These are phyloP conservation scores for Orbilia javanica DNA, from an alignment of 2,329 filamentous ascomycete genomes.

Conservation along the genomic window DNA sequence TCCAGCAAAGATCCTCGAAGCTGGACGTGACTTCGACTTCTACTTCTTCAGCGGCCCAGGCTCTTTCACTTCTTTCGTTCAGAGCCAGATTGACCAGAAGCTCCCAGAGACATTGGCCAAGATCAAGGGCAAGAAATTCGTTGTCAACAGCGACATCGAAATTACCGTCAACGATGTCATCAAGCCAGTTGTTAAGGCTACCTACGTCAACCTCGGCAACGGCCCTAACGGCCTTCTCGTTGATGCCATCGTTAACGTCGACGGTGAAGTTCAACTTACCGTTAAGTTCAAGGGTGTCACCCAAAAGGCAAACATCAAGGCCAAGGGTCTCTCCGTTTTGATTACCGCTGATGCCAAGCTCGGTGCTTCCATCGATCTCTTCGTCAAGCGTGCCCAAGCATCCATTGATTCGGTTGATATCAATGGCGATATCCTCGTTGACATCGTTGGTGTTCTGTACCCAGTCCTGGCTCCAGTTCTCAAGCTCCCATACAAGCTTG, in stretches of 20 bases:
- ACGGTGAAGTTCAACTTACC: conserved; percentile 22
- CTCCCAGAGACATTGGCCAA: conserved; percentile 20
- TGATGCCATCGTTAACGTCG: conserved; percentile 39
- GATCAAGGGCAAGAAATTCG: conserved; percentile 32
- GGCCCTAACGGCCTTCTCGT: conserved; percentile 18
- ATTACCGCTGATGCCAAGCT: conserved; percentile 32
- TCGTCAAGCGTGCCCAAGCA: conserved; percentile 16
- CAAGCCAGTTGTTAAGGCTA: conserved; percentile 36
- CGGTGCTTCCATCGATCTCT: conserved; percentile 14
- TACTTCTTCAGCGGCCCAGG: conserved; percentile 42
- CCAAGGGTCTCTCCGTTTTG: conserved; percentile 22
- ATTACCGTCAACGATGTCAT: conserved; percentile 27
- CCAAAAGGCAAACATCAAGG: conserved; percentile 41
- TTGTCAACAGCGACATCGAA: conserved; percentile 17
- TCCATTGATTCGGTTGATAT: conserved; percentile 40
- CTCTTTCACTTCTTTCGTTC: conserved; percentile 34
- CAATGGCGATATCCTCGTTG: conserved; percentile 41
- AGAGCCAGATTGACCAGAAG: conserved; percentile 45
- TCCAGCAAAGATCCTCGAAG: conserved; percentile 53
- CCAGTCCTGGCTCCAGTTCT: conserved; percentile 42
- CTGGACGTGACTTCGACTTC: conserved; percentile 51
- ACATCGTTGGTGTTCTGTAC: conserved; percentile 37
- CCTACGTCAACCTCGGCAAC: conserved; percentile 37
- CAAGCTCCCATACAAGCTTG: conserved; percentile 55
- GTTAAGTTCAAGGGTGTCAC: conserved; percentile 22